Conservation (phyloP, 1,139 yeast species). For the Candida smagusa region DNA sequence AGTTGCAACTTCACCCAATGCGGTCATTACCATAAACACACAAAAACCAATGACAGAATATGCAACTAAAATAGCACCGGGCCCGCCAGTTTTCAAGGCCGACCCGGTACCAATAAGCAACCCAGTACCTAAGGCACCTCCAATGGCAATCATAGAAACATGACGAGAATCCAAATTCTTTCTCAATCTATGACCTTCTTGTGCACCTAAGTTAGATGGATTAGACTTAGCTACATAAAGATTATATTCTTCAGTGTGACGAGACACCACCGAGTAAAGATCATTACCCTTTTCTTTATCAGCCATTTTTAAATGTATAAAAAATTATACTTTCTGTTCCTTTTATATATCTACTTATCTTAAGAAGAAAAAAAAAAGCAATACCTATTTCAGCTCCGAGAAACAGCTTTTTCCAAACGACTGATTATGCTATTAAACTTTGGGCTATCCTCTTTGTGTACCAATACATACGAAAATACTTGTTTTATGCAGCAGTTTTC, state of each 20-base stretch:
- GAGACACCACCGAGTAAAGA: constrained; percentile 30
- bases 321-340: background rate
- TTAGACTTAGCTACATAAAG: constrained; percentile 44
- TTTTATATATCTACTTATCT: too few relatives aligned
- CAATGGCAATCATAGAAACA: constrained; percentile 68
- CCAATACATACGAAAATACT: too few relatives aligned
- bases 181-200: constrained; percentile 54
- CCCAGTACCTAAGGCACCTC: constrained; percentile 62
- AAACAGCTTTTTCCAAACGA: too few relatives aligned
- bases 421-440: too few relatives aligned
- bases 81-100: constrained; percentile 64
- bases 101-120: constrained; percentile 68
- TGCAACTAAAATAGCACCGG: constrained; percentile 62
- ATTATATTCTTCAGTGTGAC: constrained; percentile 51
- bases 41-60: constrained; percentile 60
- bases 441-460: too few relatives aligned
- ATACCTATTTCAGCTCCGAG: too few relatives aligned
- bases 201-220: constrained; percentile 33
- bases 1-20: constrained; percentile 75
- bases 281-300: constrained; percentile 25
- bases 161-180: constrained; percentile 67
- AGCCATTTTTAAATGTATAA: constrained; percentile 3
- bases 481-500: too few relatives aligned
- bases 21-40: constrained; percentile 68
- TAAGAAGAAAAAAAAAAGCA: too few relatives aligned